A percentile compares a stretch with the other conserved stretches of the same genome.
These are phyloP conservation scores for Eimeria acervulina DNA, from an alignment of 169 alveolate genomes.

Conservation along the genomic window DNA sequence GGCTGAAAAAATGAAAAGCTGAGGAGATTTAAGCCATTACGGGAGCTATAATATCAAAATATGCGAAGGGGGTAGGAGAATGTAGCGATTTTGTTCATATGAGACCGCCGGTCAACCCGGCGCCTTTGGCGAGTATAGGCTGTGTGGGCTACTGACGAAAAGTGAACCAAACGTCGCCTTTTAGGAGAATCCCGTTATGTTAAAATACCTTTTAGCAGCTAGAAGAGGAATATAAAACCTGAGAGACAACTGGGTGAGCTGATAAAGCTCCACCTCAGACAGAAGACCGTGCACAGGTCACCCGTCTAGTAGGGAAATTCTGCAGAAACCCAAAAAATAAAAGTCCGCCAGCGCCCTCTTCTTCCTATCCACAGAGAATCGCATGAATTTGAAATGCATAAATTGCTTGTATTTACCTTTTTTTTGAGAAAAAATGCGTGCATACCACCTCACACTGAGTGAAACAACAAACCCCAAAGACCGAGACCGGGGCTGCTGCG, in stretches of 20 bases:
- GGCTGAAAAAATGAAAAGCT: neutral
- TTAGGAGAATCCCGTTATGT: neutral
- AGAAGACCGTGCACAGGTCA: constrained; percentile 5
- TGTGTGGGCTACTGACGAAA: neutral
- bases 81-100: neutral
- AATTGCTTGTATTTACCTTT: neutral
- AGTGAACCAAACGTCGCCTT: neutral
- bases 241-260: neutral
- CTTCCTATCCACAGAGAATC: neutral
- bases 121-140: neutral
- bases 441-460: neutral
- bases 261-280: neutral
- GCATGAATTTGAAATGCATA: neutral
- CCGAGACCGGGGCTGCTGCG: constrained; percentile 20
- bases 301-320: neutral
- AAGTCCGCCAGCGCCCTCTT: neutral
- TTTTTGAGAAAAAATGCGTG: neutral
- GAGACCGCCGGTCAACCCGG: neutral
- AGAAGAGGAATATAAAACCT: neutral
- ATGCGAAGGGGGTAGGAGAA: neutral
- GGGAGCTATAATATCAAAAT: neutral
- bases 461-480: neutral
- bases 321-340: neutral
- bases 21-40: neutral
- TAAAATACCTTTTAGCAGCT: neutral